Evolutionary conservation across 495 filamentous ascomycete genomes (phyloP), one percentile per base, ranked within the genome.

Genomic region (Aspergillus wentii): DNA sequence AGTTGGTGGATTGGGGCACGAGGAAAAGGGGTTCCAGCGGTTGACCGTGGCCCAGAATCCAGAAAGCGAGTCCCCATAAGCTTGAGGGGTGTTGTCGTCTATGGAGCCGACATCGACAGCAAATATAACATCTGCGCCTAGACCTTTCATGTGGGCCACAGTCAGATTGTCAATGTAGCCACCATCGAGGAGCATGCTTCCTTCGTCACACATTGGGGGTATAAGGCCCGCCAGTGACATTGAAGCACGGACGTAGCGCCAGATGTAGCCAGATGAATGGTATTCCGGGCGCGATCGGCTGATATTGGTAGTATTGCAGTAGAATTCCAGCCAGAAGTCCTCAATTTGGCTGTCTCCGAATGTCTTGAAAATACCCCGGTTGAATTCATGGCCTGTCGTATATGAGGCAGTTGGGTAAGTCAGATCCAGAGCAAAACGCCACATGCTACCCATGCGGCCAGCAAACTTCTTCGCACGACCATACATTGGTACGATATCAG

Each of bases 251-350:
- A 98, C 82, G 54, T 97, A 97, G 25, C 92, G 78, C 92, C 92
- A 98, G 2, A 90, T 88, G 46, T 97, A 97, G 4, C 92, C 92
- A 20, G 82, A 88, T 1, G 86, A 95, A 62, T 98, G 92, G 59
- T 89, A 87, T 55, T 97, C 89, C 3, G 79, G 77, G 6, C 89
- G 79, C 25, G 82, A 88, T 51, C 89, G 90, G 64, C 80, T 86
- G 65, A 98, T 97, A 51, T 95, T 97, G 17, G 94, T 97, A 0
- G 90, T 96, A 59, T 98, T 98, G 72, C 94, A 97, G 70, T 97
- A 98, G 64, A 89, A 98, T 42, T 94, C 88, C 11, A 98, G 77
- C 92, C 92, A 97, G 57, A 97, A 96, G 57, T 97, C 94, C 64
- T 98, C 92, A 38, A 98, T 97, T 59, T 96, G 92, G 25, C 85